Evolutionary conservation across 202 grass and related monocot species (phyloP), one percentile per base, ranked within the genome.

Genomic region (Zoysia matrella): DNA sequence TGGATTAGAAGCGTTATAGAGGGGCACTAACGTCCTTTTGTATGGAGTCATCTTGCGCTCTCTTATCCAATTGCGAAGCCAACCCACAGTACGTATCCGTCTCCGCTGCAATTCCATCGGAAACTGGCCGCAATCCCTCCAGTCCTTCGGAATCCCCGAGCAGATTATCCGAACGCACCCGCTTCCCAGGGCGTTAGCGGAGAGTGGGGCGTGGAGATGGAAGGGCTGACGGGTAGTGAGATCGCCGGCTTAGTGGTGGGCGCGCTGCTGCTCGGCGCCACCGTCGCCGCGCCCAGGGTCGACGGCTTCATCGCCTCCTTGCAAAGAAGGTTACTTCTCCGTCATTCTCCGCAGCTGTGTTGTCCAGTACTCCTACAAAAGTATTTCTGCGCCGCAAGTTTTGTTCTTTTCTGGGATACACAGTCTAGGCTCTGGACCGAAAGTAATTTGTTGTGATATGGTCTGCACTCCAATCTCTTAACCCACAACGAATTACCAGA

Each of bases 221-320:
- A 91, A 47, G 89, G 86, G 10, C 68, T 97, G 61, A 94, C 92
- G 11, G 72, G 78, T 4, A 98, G 88, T 82, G 95, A 98, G 82
- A 74, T 98, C 42, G 92, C 95, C 5, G 95, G 95, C 6, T 94
- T 94, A 13, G 92, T 74, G 44, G 92, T 94, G 42, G 95, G 95
- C 1, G 82, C 73, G 0, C 62, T 98, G 47, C 90, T 95, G 3
- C 72, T 98, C 7, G 88, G 82, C 70, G 82, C 88, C 79, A 98
- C 92, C 72, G 70, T 98, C 54, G 82, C 92, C 22, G 90, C 90
- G 50, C 84, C 91, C 9, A 95, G 81, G 85, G 88, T 98, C 52
- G 95, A 98, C 43, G 85, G 82, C 71, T 90, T 98, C 86, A 78
- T 98, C 55, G 88, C 95, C 60, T 55, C 92, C 36, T 88, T 87